Base-by-base conservation (phyloP, 768 basidiomycete genomes). In the Coprinopsis cinerea region DNA sequence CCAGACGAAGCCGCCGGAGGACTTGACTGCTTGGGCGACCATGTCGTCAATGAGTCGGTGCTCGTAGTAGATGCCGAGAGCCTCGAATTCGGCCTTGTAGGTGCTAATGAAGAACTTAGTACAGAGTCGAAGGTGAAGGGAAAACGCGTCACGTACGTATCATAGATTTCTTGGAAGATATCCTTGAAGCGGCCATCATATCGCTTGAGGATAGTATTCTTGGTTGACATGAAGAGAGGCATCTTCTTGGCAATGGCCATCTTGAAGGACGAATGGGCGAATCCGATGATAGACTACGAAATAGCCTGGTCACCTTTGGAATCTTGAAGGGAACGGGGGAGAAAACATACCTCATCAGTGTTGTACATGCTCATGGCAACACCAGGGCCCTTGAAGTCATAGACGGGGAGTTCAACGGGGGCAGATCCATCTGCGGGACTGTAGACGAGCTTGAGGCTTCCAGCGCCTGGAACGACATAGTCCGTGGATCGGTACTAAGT, bases 151-250 rank as follows among this genome's bases (percentile, higher is more conserved):
- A 70, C 76, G 47, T 50, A 80, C 75, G 72, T 60, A 5, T 95
- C 90, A 65, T 92, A 99, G 60, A 97, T 85, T 61, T 96, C 92
- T 67, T 97, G 84, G 84, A 99, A 96, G 64, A 95, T 93, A 61
- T 99, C 96, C 76, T 99, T 99, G 82, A 98, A 99, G 25, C 94
- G 82, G 37, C 96, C 96, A 61, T 98, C 96, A 66, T 99, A 99
- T 64, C 86, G 93, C 74, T 99, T 95, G 63, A 95, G 62, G 69
- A 95, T 94, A 20, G 92, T 95, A 71, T 95, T 98, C 75, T 99
- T 97, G 35, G 95, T 98, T 10, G 91, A 93, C 88, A 98, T 82
- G 77, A 94, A 97, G 59, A 90, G 64, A 35, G 83, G 79, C 77
- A 88, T 81, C 64, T 83, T 84, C 75, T 90, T 88, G 1, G 74